Conservation (phyloP, 352 stramenopile genomes). For the Blastocystis sp. region DNA sequence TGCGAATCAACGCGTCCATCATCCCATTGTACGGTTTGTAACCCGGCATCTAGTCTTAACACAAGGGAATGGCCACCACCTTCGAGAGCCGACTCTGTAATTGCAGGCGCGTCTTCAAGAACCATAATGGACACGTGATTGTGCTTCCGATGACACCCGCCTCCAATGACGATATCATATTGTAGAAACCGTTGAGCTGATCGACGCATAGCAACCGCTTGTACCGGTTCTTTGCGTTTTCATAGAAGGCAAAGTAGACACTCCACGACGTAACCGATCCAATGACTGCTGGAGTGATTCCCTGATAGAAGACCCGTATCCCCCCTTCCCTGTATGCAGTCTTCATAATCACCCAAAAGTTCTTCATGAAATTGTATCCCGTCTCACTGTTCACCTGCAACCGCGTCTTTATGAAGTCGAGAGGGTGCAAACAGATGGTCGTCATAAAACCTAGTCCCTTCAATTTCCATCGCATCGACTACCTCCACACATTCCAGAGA, state of each 20-base stretch:
- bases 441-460: constrained; percentile 36
- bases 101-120: constrained; percentile 66
- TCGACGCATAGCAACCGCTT: neutral
- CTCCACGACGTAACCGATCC: constrained; percentile 64
- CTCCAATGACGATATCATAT: constrained; percentile 65
- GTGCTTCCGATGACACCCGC: constrained; percentile 60
- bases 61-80: neutral
- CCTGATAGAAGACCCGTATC: constrained; percentile 59
- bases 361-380: constrained; percentile 48
- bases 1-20: constrained; percentile 28
- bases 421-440: constrained; percentile 33
- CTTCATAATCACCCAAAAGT: constrained; percentile 37
- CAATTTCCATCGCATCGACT: neutral
- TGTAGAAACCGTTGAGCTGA: constrained; percentile 64
- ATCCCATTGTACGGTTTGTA: constrained; percentile 64
- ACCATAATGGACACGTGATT: constrained; percentile 64
- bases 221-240: constrained; percentile 69
- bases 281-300: constrained; percentile 41
- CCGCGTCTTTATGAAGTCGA: constrained; percentile 56
- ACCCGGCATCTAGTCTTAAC: constrained; percentile 39
- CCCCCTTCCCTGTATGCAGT: constrained; percentile 56
- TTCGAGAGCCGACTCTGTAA: constrained; percentile 53
- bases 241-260: constrained; percentile 61
- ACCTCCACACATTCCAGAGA: constrained; percentile 68
- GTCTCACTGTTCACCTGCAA: constrained; percentile 19